A percentile compares a stretch with the other conserved stretches of the same genome.
Evolutionary conservation across 306 rosid species (phyloP).

Genomic region (Vigna unguiculata): DNA sequence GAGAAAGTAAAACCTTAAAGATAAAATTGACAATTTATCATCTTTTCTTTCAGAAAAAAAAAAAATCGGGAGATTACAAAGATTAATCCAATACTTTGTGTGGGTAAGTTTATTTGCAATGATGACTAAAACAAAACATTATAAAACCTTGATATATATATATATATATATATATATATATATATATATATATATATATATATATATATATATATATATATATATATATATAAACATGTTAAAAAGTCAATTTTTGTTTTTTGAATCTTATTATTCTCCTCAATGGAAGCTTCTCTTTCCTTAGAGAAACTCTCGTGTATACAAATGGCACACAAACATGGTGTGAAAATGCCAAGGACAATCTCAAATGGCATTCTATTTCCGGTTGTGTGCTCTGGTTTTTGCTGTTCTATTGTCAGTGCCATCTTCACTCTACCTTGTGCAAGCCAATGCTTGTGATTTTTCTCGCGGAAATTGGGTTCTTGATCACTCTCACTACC

Average conservation of each 20-base stretch:
- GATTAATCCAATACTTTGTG: background rate
- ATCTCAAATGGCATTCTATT: slow-evolving; percentile 48
- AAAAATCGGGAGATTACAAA: background rate
- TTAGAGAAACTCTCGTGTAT: slow-evolving; percentile 1
- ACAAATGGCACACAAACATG: slow-evolving; percentile 41
- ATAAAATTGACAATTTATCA: background rate
- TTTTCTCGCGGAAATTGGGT: slow-evolving; percentile 63
- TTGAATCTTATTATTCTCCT: background rate
- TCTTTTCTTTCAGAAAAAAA: background rate
- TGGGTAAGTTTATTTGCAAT: background rate
- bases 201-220: background rate
- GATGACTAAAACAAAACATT: background rate
- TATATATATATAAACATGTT: background rate
- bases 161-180: background rate
- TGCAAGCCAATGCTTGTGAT: slow-evolving; percentile 45
- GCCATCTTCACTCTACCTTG: slow-evolving; percentile 24
- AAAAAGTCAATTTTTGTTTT: background rate
- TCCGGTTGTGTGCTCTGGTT: slow-evolving; percentile 32
- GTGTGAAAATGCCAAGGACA: slow-evolving; percentile 14
- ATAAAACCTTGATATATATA: background rate
- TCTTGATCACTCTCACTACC: slow-evolving; percentile 44
- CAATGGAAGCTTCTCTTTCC: background rate
- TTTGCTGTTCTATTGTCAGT: slow-evolving; percentile 24
- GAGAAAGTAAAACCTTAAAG: too few species aligned
- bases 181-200: background rate